phyloP scores from a whole-genome alignment of 208 protist genomes.

The Leishmania tarentolae region DNA sequence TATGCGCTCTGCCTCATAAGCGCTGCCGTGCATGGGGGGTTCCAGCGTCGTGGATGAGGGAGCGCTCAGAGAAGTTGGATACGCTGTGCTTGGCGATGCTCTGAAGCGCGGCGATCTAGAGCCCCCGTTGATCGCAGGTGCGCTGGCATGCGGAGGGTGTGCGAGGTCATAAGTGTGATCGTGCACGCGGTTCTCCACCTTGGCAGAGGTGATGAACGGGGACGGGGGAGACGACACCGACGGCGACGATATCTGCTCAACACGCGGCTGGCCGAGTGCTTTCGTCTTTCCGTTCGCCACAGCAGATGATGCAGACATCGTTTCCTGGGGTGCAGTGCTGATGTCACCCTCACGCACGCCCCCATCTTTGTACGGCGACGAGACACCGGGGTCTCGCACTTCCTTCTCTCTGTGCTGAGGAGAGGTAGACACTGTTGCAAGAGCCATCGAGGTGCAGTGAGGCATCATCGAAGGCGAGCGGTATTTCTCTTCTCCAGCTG shows the following conservation, averaged over 20 bases:
- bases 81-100: neutral
- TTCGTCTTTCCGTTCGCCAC: neutral
- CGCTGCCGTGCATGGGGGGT: neutral
- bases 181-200: neutral
- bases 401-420: neutral
- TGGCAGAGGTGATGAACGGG: neutral
- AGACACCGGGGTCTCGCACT: neutral
- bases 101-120: neutral
- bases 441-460: neutral
- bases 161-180: neutral
- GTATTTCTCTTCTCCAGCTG: neutral
- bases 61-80: neutral
- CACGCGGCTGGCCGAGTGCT: neutral
- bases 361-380: neutral
- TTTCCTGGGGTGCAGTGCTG: neutral
- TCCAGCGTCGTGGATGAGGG: neutral
- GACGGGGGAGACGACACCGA: neutral
- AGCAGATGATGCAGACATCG: neutral
- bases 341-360: neutral
- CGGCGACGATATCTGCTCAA: neutral
- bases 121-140: neutral
- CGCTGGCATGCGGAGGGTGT: neutral
- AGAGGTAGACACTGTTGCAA: neutral
- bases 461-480: neutral
- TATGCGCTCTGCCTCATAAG: neutral